Conservation (phyloP, 176 grass and related monocot genomes). For the Lolium perenne region DNA sequence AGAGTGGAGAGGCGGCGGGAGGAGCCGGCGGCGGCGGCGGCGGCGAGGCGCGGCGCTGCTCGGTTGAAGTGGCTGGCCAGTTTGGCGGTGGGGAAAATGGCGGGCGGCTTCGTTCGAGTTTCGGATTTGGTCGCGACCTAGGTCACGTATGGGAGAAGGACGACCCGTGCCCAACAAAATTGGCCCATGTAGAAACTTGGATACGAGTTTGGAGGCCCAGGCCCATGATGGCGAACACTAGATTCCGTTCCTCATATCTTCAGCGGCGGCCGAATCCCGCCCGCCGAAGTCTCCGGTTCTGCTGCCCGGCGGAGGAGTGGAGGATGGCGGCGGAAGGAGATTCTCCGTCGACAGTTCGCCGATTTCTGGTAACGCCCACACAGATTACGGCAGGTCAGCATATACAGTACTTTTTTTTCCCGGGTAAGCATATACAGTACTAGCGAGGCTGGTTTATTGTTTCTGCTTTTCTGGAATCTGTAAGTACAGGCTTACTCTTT, state of each 20-base stretch:
- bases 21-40: neutral
- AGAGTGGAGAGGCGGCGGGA: neutral
- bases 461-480: no score
- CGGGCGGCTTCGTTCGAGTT: conserved; percentile 14
- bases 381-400: no score
- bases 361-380: no score
- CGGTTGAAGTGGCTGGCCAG: conserved; percentile 11
- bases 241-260: neutral
- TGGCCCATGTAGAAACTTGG: neutral
- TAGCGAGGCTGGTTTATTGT: no score
- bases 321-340: neutral
- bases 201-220: neutral
- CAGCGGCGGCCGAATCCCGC: neutral
- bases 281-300: neutral
- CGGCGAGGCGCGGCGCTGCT: conserved; percentile 17
- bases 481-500: no score
- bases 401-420: no score
- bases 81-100: conserved; percentile 11
- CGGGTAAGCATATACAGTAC: no score
- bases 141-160: neutral
- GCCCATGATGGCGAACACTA: neutral
- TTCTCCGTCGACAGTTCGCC: no score
- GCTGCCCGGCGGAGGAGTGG: neutral
- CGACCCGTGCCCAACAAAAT: neutral
- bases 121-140: neutral